Percentiles rank a stretch among this genome's conserved stretches.
Evolutionary conservation across 768 basidiomycete species (phyloP).

Genomic region (Lepiota venenata): DNA sequence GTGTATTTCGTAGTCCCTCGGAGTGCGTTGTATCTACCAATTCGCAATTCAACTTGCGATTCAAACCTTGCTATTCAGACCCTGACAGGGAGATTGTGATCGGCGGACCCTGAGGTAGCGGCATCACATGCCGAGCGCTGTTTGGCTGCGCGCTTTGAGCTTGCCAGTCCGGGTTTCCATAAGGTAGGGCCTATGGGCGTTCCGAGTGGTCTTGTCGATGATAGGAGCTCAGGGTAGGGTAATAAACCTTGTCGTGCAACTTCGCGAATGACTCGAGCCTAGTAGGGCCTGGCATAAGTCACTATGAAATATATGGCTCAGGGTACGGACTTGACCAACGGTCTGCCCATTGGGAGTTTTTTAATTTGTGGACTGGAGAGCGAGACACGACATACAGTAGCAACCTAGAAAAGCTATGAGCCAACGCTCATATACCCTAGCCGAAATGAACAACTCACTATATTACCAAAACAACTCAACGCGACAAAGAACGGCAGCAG

Average conservation of each 20-base stretch:
- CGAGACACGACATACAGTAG: background rate
- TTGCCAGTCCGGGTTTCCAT: too few species aligned
- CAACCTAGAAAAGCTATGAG: background rate
- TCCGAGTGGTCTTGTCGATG: constrained; percentile 44
- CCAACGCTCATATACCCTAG: background rate
- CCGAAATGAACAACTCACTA: constrained; percentile 20
- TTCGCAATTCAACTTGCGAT: too few species aligned
- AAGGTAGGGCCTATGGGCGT: constrained; percentile 42
- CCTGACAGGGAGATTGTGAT: too few species aligned
- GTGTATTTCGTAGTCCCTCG: too few species aligned
- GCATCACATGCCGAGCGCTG: too few species aligned
- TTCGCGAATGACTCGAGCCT: constrained; percentile 47
- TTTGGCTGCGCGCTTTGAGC: too few species aligned
- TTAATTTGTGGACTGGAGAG: background rate
- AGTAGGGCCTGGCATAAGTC: background rate
- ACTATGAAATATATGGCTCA: background rate
- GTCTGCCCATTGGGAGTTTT: constrained; percentile 14
- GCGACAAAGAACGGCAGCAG: constrained; percentile 29
- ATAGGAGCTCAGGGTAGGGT: constrained; percentile 44
- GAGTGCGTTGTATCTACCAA: too few species aligned
- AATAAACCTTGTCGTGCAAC: constrained; percentile 50
- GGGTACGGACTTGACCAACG: constrained; percentile 22
- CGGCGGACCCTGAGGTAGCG: too few species aligned
- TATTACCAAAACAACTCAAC: constrained; percentile 34
- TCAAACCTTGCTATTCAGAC: too few species aligned